Conservation (phyloP, 1,284 basidiomycete species). For the Tausonia pullulans region DNA sequence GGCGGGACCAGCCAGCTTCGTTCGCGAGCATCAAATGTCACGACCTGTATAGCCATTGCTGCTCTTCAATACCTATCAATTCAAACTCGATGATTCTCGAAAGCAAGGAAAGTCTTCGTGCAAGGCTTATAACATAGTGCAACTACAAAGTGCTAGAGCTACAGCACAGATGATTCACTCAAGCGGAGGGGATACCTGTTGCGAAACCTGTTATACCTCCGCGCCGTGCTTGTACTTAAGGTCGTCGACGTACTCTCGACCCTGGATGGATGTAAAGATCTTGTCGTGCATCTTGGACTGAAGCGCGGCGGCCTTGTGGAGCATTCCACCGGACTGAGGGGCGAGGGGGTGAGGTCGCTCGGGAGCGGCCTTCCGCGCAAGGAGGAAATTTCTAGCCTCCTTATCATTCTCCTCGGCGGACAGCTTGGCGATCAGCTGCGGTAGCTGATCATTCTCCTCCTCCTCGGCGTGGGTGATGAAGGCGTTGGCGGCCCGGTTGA, state of each 20-base stretch:
- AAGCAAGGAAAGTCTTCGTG: no score
- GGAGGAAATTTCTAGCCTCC: conserved; percentile 21
- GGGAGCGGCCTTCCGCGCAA: conserved; percentile 22
- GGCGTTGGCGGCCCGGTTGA: conserved; percentile 20
- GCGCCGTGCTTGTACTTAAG: background rate
- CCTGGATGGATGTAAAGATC: conserved; percentile 4
- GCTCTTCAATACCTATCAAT: no score
- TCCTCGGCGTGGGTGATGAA: conserved; percentile 24
- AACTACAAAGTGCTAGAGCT: no score
- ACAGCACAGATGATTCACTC: no score
- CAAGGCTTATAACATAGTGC: no score
- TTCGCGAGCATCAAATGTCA: no score
- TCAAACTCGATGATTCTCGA: no score
- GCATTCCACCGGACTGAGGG: conserved; percentile 23
- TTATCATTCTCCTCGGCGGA: conserved; percentile 21
- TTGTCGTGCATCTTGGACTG: conserved; percentile 18
- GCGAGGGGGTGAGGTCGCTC: conserved; percentile 24
- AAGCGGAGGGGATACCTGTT: no score
- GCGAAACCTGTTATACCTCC: background rate
- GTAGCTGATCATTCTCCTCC: conserved; percentile 17
- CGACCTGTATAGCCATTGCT: no score
- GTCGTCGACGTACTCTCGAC: background rate
- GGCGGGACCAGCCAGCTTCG: no score
- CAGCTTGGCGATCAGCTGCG: conserved; percentile 16
- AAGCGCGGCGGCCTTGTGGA: conserved; percentile 21